These are phyloP conservation scores for Pythium oligandrum DNA, from an alignment of 352 stramenopile species.

Conservation along the genomic window DNA sequence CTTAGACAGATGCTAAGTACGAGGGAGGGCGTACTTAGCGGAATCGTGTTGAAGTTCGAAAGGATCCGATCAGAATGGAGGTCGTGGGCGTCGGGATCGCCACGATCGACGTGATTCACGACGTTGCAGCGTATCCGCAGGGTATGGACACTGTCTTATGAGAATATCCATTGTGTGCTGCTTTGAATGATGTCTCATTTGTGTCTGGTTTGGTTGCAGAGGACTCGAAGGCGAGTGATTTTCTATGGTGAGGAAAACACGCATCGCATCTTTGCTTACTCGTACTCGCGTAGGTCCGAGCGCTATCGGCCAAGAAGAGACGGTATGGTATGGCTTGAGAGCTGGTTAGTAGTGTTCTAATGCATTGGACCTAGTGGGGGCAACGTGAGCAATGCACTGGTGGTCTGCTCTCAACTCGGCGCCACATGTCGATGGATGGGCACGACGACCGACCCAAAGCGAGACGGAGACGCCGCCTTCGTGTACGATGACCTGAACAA, in stretches of 20 bases:
- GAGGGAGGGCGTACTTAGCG: too few relatives aligned
- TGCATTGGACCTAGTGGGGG: conserved; percentile 30
- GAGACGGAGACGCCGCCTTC: conserved; percentile 51
- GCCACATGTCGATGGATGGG: conserved; percentile 51
- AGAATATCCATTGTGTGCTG: too few relatives aligned
- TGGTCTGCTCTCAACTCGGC: conserved; percentile 58
- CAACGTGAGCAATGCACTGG: conserved; percentile 62
- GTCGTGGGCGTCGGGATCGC: conserved; percentile 67
- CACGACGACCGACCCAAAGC: conserved; percentile 45
- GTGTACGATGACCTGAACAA: conserved; percentile 34
- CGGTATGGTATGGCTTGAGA: conserved; percentile 14
- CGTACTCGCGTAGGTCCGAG: conserved; percentile 29
- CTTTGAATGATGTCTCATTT: too few relatives aligned
- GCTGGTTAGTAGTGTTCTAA: background rate
- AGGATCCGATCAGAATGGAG: conserved; percentile 23
- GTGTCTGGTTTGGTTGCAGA: conserved; percentile 24
- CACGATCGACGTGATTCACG: conserved; percentile 63
- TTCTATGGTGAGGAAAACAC: too few relatives aligned
- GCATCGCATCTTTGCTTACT: too few relatives aligned
- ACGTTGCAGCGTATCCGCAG: conserved; percentile 50
- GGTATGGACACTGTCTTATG: conserved; percentile 20
- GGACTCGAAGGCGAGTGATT: conserved; percentile 39
- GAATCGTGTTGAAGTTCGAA: too few relatives aligned
- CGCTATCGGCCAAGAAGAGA: conserved; percentile 42
- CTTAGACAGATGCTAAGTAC: background rate